phyloP scores from a whole-genome alignment of 768 basidiomycete genomes.

The Pisolithus microcarpus region DNA sequence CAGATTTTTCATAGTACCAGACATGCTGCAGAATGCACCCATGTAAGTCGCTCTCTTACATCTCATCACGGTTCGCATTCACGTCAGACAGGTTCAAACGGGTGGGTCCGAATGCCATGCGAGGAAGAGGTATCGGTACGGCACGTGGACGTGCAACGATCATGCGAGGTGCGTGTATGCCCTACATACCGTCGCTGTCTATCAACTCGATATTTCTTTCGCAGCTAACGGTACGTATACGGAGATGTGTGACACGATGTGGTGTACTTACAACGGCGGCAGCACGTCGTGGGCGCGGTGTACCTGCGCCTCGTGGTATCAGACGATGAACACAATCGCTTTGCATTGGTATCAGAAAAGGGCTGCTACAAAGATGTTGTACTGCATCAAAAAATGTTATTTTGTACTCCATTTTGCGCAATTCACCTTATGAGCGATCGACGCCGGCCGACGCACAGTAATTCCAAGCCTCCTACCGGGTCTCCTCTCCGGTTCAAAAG shows the following conservation, averaged over 20 bases:
- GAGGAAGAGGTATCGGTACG: constrained; percentile 97
- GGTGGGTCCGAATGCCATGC: constrained; percentile 96
- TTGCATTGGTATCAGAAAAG: neutral
- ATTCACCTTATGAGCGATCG: constrained; percentile 1
- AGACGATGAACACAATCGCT: constrained; percentile 47
- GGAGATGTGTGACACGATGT: neutral
- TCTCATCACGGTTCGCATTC: neutral
- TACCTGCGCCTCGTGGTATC: constrained; percentile 70
- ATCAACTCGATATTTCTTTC: constrained; percentile 13
- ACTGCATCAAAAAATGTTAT: constrained; percentile 5
- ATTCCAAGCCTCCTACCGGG: neutral
- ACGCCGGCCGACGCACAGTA: neutral
- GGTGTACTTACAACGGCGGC: constrained; percentile 13
- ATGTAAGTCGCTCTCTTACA: constrained; percentile 56
- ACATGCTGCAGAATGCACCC: constrained; percentile 98
- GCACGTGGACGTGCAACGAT: constrained; percentile 98
- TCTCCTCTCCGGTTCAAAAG: constrained; percentile 39
- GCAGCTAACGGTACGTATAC: constrained; percentile 65
- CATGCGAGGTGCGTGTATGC: constrained; percentile 73
- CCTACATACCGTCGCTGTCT: constrained; percentile 7
- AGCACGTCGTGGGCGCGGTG: constrained; percentile 87
- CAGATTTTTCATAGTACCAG: constrained; percentile 97
- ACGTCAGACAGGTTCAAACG: constrained; percentile 83
- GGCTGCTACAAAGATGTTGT: constrained; percentile 11
- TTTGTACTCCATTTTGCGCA: neutral